Base-by-base conservation (phyloP, 1,284 basidiomycete genomes). In the Sutorius eximius region DNA sequence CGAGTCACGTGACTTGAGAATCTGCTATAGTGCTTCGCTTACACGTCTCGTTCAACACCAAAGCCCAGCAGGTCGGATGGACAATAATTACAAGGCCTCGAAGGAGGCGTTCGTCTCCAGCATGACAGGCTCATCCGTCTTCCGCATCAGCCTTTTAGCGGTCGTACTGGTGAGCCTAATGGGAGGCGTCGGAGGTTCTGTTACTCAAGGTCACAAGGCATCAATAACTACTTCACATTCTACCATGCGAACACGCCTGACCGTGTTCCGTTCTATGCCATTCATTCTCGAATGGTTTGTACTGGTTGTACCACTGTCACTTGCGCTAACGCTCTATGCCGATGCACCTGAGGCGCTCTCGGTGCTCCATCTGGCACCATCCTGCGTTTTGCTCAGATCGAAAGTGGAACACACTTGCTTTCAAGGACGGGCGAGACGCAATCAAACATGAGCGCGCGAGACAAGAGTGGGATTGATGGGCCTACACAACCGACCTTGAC, bases 41-140 rank as follows among this genome's bases (percentile, higher is more conserved):
- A 15, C 20, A 10, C 12, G 9, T 18, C n/a, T 18, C 6, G n/a
- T 12, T 30, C 20, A 44, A 12, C 18, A 22, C 22, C 7, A 3
- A 16, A 24, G n/a, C 4, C 32, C 36, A 34, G 22, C n/a, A n/a
- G n/a, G 22, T 22, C 41, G 47, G n/a, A 71, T 68, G 70, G 47
- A 55, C 32, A n/a, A 38, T 27, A 59, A 69, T 51, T 97, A 97
- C 80, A 95, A 94, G 73, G 61, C 78, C 16, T 84, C 82, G 24
- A 98, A 98, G 73, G 91, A 95, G 75, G 85, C 84, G 0, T 98
- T 95, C 66, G 90, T 95, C 45, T 87, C 92, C 16, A 85, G 87
- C 44, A 84, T 83, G 71, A 82, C 81, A 3, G 95, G 95, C 2
- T 90, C 90, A 0, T 85, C 85, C 5, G 77, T 97, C 11, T 73